Conservation (phyloP, 1,139 yeast genomes). For the Blastobotrys raffinosifermentans region DNA sequence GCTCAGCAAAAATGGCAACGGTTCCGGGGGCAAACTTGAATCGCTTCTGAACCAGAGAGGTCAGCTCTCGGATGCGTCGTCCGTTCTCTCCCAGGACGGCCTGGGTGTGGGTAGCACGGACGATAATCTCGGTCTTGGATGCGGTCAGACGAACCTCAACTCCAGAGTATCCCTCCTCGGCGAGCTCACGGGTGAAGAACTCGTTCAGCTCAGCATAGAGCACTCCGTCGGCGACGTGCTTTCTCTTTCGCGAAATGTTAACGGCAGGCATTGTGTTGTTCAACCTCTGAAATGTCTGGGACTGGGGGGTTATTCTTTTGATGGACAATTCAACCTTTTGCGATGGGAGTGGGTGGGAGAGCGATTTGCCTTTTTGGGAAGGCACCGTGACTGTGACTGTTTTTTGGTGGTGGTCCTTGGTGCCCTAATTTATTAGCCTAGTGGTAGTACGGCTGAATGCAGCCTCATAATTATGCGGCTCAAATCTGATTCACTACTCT, state of each 20-base stretch:
- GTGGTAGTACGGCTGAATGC: too few species aligned
- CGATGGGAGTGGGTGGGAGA: too few species aligned
- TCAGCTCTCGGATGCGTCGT: constrained; percentile 99
- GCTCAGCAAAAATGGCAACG: constrained; percentile 95
- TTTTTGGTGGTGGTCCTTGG: too few species aligned
- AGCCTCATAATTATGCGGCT: too few species aligned
- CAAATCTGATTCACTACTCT: too few species aligned
- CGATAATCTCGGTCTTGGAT: constrained; percentile 95
- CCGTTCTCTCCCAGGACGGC: constrained; percentile 99
- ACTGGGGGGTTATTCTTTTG: too few species aligned
- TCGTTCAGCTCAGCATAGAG: constrained; percentile 99
- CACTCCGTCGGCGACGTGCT: constrained; percentile 97
- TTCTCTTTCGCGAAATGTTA: constrained; percentile 39
- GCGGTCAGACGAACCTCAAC: constrained; percentile 99
- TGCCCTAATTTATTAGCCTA: too few species aligned
- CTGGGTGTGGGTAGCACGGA: constrained; percentile 99
- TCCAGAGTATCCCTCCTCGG: constrained; percentile 99
- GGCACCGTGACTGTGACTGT: not conserved
- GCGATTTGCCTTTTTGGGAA: not conserved
- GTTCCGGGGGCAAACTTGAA: constrained; percentile 95
- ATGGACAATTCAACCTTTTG: too few species aligned
- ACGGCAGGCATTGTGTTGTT: constrained; percentile 20
- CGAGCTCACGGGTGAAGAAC: constrained; percentile 99
- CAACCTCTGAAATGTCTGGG: too few species aligned
- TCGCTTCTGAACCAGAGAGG: constrained; percentile 97